Evolutionary conservation across 2,329 filamentous ascomycete species (phyloP).

Genomic region (Aspergillus luchuensis): DNA sequence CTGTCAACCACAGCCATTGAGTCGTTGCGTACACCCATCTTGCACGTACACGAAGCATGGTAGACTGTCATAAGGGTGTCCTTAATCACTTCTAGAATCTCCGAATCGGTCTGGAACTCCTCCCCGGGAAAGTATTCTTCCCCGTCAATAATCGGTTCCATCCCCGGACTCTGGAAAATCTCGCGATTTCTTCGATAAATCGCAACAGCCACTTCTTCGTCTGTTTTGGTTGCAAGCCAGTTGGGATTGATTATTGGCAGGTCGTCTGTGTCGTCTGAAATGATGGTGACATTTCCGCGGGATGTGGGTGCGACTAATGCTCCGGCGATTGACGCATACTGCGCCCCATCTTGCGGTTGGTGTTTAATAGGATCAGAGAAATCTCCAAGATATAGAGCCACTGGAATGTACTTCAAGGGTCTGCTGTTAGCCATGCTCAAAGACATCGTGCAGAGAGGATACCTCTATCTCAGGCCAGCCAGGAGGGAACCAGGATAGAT

Average conservation of each 20-base stretch:
- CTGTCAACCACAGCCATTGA: slow-evolving; percentile 37
- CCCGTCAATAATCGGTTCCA: slow-evolving; percentile 35
- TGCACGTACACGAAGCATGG: slow-evolving; percentile 35
- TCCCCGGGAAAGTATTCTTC: slow-evolving; percentile 43
- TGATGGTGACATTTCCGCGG: slow-evolving; percentile 50
- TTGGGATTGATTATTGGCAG: slow-evolving; percentile 51
- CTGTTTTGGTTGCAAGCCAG: slow-evolving; percentile 48
- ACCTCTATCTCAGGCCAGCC: slow-evolving; percentile 46
- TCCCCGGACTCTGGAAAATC: slow-evolving; percentile 32
- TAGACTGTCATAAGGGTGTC: slow-evolving; percentile 35
- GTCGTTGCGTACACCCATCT: slow-evolving; percentile 34
- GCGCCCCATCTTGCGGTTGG: slow-evolving; percentile 26
- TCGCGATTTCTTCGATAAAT: slow-evolving; percentile 48
- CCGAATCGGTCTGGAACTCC: slow-evolving; percentile 43
- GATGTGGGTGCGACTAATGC: slow-evolving; percentile 42
- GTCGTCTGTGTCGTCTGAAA: slow-evolving; percentile 31
- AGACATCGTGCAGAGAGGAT: neutral
- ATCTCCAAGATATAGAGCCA: slow-evolving; percentile 31
- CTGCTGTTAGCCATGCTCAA: too few species aligned
- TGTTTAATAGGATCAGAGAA: slow-evolving; percentile 26
- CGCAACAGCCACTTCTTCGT: slow-evolving; percentile 49
- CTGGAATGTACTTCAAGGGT: slow-evolving; percentile 29
- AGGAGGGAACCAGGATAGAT: slow-evolving; percentile 31
- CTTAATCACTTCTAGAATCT: slow-evolving; percentile 44
- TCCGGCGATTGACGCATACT: slow-evolving; percentile 33